Base-by-base conservation (phyloP, 306 rosid genomes). In the Medicago lupulina region DNA sequence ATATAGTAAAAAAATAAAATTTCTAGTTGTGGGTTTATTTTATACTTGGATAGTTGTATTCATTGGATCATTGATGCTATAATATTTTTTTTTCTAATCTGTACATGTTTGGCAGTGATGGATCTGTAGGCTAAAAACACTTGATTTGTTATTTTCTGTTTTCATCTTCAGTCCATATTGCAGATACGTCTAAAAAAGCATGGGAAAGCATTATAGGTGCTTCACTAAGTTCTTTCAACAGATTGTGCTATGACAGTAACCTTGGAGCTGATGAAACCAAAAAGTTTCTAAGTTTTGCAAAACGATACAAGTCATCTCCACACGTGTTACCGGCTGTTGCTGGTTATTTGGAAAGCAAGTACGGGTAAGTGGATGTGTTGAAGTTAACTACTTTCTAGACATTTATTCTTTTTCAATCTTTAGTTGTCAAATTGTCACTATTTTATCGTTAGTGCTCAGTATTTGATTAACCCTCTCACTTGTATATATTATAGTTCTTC, bases 121-220 rank as follows among this genome's bases (percentile, higher is more conserved):
- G 71, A 40, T 6, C 7, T 63, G 51, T 47, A 28, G 69, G 53
- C 12, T 18, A 15, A 40, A 65, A 39, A 70, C 40, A 17, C 63
- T 39, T 38, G n/a, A 44, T 77, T 73, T 58, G 41, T 70, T 39
- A 38, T 57, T 43, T 61, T 58, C 61, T 41, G 31, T 18, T 51
- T 36, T 68, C n/a, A 34, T 78, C 36, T 34, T 53, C 84, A 88
- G 96, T 74, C 17, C 54, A 1, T 69, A 44, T 76, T 55, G 83
- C 82, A 36, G 93, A 87, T 47, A 18, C 58, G 34, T 75, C 87
- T 67, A 85, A 68, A 83, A 59, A 55, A 54, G 77, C 77, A 57
- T 87, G 88, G 92, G 85, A 90, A 84, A 83, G 95, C 83, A 75
- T 92, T 81, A 68, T 92, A 70, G 97, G 98, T 39, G 86, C 92